Evolutionary conservation across 2,329 filamentous ascomycete species (phyloP).

Genomic region (Chaetomium sp.): DNA sequence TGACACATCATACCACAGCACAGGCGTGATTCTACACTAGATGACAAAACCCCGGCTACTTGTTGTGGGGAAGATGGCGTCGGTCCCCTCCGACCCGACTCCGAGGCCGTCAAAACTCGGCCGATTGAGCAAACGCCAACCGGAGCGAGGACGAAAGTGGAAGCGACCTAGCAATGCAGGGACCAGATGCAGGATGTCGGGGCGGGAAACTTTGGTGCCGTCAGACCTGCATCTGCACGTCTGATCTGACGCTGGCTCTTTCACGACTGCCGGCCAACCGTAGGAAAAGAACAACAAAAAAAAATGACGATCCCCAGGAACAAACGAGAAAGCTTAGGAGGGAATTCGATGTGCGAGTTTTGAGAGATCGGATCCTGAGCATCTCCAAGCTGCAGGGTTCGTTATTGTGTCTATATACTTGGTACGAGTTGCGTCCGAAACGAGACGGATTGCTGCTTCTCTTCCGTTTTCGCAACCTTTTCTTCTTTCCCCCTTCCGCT

Average conservation of each 20-base stretch:
- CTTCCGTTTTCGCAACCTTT: slow-evolving; percentile 32
- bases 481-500: slow-evolving; percentile 30
- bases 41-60: background rate
- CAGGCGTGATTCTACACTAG: background rate
- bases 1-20: background rate
- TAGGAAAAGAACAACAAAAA: background rate
- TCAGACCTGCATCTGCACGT: slow-evolving; percentile 22
- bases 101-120: background rate
- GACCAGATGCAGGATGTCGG: slow-evolving; percentile 11
- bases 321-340: background rate
- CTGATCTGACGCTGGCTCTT: background rate
- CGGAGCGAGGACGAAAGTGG: background rate
- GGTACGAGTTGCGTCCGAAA: background rate
- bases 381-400: background rate
- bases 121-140: background rate
- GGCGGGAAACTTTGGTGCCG: slow-evolving; percentile 17
- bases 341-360: background rate
- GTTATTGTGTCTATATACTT: too few species aligned
- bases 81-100: slow-evolving; percentile 2
- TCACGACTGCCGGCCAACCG: slow-evolving; percentile 9
- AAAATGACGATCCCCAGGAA: background rate
- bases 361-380: background rate
- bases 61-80: background rate
- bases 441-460: too few species aligned
- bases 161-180: background rate